Conservation (phyloP, 495 filamentous ascomycete genomes). For the Friedmanniomyces simplex region DNA sequence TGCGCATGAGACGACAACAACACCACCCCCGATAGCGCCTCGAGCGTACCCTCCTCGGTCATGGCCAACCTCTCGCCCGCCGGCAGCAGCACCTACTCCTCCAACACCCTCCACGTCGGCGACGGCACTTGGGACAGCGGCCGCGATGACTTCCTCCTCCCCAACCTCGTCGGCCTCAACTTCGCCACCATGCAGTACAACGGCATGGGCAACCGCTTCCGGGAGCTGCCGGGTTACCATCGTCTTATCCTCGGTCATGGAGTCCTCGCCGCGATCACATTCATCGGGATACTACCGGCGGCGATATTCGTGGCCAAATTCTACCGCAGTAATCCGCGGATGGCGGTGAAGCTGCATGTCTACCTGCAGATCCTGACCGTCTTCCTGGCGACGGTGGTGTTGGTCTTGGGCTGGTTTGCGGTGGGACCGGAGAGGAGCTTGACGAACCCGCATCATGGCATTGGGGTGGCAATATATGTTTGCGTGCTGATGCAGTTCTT, state of each 20-base stretch:
- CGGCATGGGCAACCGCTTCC: conserved; percentile 82
- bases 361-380: conserved; percentile 79
- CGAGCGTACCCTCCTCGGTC: neutral
- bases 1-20: neutral
- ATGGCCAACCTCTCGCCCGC: conserved; percentile 42
- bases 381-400: conserved; percentile 57
- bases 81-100: conserved; percentile 73
- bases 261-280: conserved; percentile 75
- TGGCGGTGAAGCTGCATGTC: conserved; percentile 67
- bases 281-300: conserved; percentile 70
- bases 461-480: conserved; percentile 82
- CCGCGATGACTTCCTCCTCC: conserved; percentile 77
- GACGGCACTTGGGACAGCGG: conserved; percentile 85
- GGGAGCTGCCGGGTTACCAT: conserved; percentile 63
- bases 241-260: conserved; percentile 72
- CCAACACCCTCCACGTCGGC: conserved; percentile 73
- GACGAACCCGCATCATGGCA: conserved; percentile 84
- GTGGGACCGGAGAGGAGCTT: conserved; percentile 66
- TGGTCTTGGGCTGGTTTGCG: conserved; percentile 69
- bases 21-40: conserved; percentile 1
- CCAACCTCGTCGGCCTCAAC: conserved; percentile 77
- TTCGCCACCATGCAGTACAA: conserved; percentile 94
- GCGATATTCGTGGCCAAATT: conserved; percentile 74
- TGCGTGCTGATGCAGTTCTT: conserved; percentile 70
- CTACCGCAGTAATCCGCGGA: conserved; percentile 44